Percentiles rank a stretch among this genome's conserved stretches.
Evolutionary conservation across 371 early-diverging fungal genomes (phyloP).

Genomic region (Apophysomyces ossiformis): DNA sequence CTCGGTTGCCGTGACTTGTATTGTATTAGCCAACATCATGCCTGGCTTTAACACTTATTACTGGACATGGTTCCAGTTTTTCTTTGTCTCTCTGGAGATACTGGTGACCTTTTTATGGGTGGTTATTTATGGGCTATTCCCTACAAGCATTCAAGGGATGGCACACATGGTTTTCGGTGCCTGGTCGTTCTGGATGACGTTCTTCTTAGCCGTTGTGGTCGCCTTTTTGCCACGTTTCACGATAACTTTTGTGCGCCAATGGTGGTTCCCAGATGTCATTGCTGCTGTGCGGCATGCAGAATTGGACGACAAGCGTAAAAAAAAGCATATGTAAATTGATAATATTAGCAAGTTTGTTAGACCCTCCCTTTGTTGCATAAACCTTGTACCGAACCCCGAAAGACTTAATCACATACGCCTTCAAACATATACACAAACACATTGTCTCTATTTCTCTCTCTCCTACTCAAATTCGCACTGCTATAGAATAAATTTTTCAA

Average conservation of each 20-base stretch:
- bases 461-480: no score
- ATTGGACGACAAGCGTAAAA: constrained; percentile 28
- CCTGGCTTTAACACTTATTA: constrained; percentile 73
- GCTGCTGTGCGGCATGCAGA: constrained; percentile 73
- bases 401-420: no score
- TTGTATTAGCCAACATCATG: constrained; percentile 75
- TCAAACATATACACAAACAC: no score
- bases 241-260: constrained; percentile 60
- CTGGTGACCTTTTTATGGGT: constrained; percentile 58
- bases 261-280: constrained; percentile 73
- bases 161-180: constrained; percentile 60
- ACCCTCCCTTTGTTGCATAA: no score
- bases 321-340: constrained; percentile 12
- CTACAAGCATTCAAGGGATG: constrained; percentile 64
- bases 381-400: no score
- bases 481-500: no score
- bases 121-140: constrained; percentile 59
- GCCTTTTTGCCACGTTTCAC: constrained; percentile 72
- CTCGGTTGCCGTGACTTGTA: constrained; percentile 62
- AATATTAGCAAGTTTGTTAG: neutral
- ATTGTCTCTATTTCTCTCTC: no score
- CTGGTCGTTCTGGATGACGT: constrained; percentile 76
- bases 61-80: constrained; percentile 76
- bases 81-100: constrained; percentile 54
- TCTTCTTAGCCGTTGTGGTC: constrained; percentile 57